phyloP scores from a whole-genome alignment of 2,329 filamentous ascomycete genomes.

The Trichoderma hamatum region DNA sequence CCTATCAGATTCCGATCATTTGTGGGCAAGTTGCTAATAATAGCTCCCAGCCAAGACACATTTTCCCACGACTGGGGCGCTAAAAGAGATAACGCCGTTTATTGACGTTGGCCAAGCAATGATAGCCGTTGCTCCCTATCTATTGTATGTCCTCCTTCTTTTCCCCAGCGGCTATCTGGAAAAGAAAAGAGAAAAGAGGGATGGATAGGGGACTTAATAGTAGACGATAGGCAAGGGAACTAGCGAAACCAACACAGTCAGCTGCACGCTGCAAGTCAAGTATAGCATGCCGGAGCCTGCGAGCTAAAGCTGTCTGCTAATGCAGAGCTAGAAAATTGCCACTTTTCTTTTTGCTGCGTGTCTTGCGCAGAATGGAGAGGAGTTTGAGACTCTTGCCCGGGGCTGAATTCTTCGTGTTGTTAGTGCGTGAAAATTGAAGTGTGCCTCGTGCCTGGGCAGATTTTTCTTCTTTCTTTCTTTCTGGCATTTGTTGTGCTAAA shows the following conservation, averaged over 20 bases:
- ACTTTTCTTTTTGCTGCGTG: background rate
- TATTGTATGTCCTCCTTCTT: background rate
- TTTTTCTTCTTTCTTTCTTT: background rate
- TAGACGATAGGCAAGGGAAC: too few species aligned
- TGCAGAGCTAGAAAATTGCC: background rate
- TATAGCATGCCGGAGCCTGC: too few species aligned
- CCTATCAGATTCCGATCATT: background rate
- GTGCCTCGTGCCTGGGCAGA: background rate
- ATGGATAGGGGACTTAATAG: too few species aligned
- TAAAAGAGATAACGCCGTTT: background rate
- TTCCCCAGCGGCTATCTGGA: background rate
- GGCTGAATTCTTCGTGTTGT: background rate
- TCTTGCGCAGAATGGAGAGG: background rate
- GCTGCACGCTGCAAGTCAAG: too few species aligned
- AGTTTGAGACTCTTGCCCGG: background rate
- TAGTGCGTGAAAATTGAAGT: background rate
- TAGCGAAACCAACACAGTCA: too few species aligned
- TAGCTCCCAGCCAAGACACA: background rate
- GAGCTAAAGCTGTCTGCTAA: background rate
- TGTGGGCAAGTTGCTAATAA: background rate
- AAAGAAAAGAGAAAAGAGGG: background rate
- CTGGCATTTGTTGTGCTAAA: background rate
- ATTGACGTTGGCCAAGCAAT: too few species aligned
- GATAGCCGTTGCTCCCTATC: too few species aligned
- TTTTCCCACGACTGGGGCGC: background rate